These are phyloP conservation scores for Talaromyces proteolyticus DNA, from an alignment of 495 filamentous ascomycete genomes.

Conservation along the genomic window DNA sequence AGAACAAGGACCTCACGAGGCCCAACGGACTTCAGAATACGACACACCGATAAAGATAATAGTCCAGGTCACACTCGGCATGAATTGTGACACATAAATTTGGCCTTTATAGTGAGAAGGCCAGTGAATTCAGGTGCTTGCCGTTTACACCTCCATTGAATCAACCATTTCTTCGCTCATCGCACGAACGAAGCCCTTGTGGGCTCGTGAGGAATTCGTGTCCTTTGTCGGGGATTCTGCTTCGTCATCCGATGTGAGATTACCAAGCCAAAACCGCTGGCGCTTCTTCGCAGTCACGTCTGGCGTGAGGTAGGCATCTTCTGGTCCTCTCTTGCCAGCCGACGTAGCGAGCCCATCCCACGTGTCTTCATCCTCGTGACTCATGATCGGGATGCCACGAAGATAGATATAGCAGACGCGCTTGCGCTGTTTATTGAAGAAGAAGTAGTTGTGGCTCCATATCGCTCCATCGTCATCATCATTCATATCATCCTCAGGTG, in stretches of 20 bases:
- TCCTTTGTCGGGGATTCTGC: slow-evolving; percentile 19
- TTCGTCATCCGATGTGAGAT: slow-evolving; percentile 25
- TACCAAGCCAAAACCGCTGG: slow-evolving; percentile 76
- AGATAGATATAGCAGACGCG: slow-evolving; percentile 94
- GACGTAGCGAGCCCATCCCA: slow-evolving; percentile 36
- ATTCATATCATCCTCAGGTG: slow-evolving; percentile 78
- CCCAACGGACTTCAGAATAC: not conserved
- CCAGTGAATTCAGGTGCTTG: not conserved
- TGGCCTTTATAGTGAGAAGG: too few relatives aligned
- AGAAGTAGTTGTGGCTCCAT: slow-evolving; percentile 95
- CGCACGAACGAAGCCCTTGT: slow-evolving; percentile 52
- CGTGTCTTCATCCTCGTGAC: slow-evolving; percentile 41
- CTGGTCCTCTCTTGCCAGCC: slow-evolving; percentile 40
- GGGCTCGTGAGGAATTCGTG: slow-evolving; percentile 10
- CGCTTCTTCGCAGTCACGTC: slow-evolving; percentile 63
- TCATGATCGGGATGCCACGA: slow-evolving; percentile 76
- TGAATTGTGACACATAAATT: too few relatives aligned
- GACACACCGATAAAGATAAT: not conserved
- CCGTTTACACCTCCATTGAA: slow-evolving; percentile 55
- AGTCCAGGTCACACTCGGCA: too few relatives aligned
- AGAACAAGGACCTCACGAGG: not conserved
- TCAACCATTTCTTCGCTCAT: slow-evolving; percentile 71
- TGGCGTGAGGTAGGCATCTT: slow-evolving; percentile 42
- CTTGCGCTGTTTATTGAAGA: slow-evolving; percentile 90
- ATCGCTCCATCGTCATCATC: slow-evolving; percentile 87